Evolutionary conservation across 1,139 yeast species (phyloP).

Genomic region (Debaryomyces udenii): DNA sequence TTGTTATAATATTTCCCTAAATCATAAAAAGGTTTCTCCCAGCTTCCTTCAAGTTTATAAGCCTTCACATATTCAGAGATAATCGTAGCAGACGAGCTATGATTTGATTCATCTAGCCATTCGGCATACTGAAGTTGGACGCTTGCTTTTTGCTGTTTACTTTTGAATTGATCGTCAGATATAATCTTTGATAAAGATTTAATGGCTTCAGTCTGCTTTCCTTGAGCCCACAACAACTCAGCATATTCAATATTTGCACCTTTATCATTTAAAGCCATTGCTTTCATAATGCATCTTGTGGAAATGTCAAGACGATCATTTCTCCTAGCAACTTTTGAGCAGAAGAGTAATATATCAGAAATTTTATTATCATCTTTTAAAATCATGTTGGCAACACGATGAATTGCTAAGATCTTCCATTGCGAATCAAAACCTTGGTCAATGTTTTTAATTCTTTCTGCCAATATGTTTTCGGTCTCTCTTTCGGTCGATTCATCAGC

Average conservation of each 20-base stretch:
- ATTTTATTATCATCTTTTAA: slow-evolving; percentile 32
- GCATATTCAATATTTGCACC: slow-evolving; percentile 81
- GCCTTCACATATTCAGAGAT: slow-evolving; percentile 69
- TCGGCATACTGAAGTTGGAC: slow-evolving; percentile 77
- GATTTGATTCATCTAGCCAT: slow-evolving; percentile 89
- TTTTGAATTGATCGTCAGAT: slow-evolving; percentile 21
- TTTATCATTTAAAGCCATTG: slow-evolving; percentile 52
- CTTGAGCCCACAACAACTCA: slow-evolving; percentile 85
- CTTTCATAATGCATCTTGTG: slow-evolving; percentile 70
- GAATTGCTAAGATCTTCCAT: slow-evolving; percentile 62
- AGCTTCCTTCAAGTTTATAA: slow-evolving; percentile 54
- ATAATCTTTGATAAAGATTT: slow-evolving; percentile 57
- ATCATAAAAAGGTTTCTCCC: slow-evolving; percentile 83
- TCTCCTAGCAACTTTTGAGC: slow-evolving; percentile 70
- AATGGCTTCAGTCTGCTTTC: slow-evolving; percentile 85
- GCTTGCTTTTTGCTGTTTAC: slow-evolving; percentile 38
- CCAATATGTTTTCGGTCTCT: slow-evolving; percentile 29
- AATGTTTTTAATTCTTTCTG: slow-evolving; percentile 47
- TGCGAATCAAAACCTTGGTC: slow-evolving; percentile 67
- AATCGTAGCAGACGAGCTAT: slow-evolving; percentile 75
- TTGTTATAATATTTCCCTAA: slow-evolving; percentile 81
- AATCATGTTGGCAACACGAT: slow-evolving; percentile 57
- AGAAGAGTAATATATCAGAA: slow-evolving; percentile 56
- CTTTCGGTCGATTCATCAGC: slow-evolving; percentile 15
- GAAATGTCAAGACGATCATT: slow-evolving; percentile 75